phyloP scores from a whole-genome alignment of 2,329 filamentous ascomycete species.

The Penicillium sp. region DNA sequence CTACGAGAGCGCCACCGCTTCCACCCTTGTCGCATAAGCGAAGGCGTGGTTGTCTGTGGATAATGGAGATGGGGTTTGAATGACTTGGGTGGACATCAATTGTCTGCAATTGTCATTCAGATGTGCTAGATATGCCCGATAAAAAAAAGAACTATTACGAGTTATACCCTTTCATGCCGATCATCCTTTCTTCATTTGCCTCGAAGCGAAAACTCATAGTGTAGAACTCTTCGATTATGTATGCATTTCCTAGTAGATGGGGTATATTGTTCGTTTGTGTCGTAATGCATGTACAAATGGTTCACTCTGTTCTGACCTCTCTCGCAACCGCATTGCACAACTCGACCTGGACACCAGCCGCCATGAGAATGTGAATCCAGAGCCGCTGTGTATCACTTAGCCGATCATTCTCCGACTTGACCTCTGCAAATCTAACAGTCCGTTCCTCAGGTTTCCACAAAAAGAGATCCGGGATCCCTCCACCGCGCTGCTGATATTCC shows the following conservation, averaged over 20 bases:
- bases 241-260: background rate
- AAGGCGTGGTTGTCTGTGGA: constrained; percentile 23
- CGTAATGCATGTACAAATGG: constrained; percentile 1
- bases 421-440: constrained; percentile 71
- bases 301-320: constrained; percentile 44
- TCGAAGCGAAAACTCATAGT: background rate
- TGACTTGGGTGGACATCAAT: background rate
- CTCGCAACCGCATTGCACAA: constrained; percentile 63
- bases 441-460: constrained; percentile 65
- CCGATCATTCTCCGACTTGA: constrained; percentile 83
- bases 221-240: background rate
- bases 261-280: constrained; percentile 2
- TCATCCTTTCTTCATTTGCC: constrained; percentile 4
- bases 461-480: constrained; percentile 87
- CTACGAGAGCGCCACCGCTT: constrained; percentile 97
- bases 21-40: constrained; percentile 83
- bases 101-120: constrained; percentile 6
- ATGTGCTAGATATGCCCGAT: constrained; percentile 20
- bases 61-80: constrained; percentile 12
- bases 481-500: constrained; percentile 81
- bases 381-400: constrained; percentile 92
- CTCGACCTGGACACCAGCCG: constrained; percentile 80
- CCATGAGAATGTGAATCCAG: constrained; percentile 91
- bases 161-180: constrained; percentile 17
- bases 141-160: constrained; percentile 25